A percentile compares a stretch with the other conserved stretches of the same genome.
Conservation (phyloP, 495 filamentous ascomycete genomes). For the Podospora pseudocomata region DNA sequence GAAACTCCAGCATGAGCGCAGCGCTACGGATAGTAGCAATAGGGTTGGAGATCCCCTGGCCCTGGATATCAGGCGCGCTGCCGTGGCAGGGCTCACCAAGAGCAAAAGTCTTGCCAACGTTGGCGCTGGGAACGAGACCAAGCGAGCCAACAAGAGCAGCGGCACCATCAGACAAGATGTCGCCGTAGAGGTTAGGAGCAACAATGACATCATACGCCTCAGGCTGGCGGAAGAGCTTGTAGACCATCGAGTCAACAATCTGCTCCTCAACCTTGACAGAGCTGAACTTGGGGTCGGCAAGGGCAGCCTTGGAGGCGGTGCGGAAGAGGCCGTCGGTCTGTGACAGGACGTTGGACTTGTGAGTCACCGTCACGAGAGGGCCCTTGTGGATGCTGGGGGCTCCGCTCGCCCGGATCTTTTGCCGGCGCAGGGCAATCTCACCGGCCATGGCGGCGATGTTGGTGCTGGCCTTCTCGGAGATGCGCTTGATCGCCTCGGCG, state of each 20-base stretch:
- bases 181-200: constrained; percentile 95
- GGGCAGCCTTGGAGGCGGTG: constrained; percentile 66
- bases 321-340: constrained; percentile 98
- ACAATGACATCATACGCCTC: constrained; percentile 95
- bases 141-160: constrained; percentile 92
- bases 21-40: constrained; percentile 91
- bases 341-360: constrained; percentile 96
- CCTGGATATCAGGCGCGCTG: constrained; percentile 92
- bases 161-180: constrained; percentile 92
- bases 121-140: constrained; percentile 91
- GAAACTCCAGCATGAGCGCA: constrained; percentile 93
- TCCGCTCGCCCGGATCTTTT: constrained; percentile 61
- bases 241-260: constrained; percentile 98
- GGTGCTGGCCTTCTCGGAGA: constrained; percentile 73
- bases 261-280: constrained; percentile 82
- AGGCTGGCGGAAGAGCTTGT: constrained; percentile 97
- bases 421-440: constrained; percentile 84
- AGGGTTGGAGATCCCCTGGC: constrained; percentile 87
- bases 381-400: constrained; percentile 54
- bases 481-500: constrained; percentile 96
- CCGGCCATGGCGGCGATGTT: constrained; percentile 91
- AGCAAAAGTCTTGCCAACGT: constrained; percentile 90
- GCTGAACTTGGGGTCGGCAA: constrained; percentile 59
- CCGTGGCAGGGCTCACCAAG: constrained; percentile 99
- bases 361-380: constrained; percentile 90